Evolutionary conservation across 345 rosid species (phyloP).

Genomic region (Atalantia buxifolia): DNA sequence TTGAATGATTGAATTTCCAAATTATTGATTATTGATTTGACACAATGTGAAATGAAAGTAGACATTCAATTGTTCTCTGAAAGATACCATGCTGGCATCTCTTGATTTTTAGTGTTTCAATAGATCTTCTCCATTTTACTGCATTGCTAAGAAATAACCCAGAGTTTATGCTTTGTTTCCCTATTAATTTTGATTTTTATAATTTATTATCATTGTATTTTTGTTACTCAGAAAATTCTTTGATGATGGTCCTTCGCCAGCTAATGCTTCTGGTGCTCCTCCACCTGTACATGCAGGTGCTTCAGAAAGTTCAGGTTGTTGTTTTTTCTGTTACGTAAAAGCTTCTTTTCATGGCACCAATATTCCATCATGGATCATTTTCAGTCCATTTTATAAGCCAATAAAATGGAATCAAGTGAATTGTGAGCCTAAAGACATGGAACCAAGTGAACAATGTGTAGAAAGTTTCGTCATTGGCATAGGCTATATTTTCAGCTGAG

Average conservation of each 20-base stretch:
- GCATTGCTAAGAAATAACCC: neutral
- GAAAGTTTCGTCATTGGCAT: neutral
- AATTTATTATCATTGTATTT: conserved; percentile 9
- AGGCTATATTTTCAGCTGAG: neutral
- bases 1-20: neutral
- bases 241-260: conserved; percentile 38
- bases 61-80: neutral
- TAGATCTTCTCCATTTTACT: neutral
- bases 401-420: neutral
- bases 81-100: neutral
- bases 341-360: neutral
- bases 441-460: neutral
- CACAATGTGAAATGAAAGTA: neutral
- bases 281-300: conserved; percentile 20
- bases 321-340: conserved; percentile 5
- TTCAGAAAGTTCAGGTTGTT: conserved; percentile 41
- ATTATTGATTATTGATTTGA: neutral
- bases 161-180: neutral
- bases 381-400: neutral
- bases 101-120: neutral
- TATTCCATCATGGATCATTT: neutral
- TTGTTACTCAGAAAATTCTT: conserved; percentile 49
- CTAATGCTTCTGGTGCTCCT: conserved; percentile 24
- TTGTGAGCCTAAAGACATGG: neutral
- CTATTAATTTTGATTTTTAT: neutral